A percentile compares a stretch with the other conserved stretches of the same genome.
phyloP scores from a whole-genome alignment of 1,284 basidiomycete species.

The Schizophyllum amplum region DNA sequence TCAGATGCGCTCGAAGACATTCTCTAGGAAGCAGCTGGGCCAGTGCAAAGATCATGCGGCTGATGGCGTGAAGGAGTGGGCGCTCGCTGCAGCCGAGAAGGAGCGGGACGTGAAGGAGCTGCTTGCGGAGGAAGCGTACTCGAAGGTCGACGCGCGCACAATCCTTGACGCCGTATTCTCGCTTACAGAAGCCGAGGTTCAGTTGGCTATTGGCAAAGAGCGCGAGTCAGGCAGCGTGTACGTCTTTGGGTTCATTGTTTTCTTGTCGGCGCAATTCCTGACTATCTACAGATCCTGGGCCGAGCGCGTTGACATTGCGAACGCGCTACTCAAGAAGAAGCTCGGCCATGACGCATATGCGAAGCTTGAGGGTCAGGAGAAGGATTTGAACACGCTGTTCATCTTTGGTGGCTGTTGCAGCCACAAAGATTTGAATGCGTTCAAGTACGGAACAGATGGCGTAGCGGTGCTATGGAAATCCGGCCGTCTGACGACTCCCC shows the following conservation, averaged over 20 bases:
- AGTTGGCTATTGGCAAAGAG: background rate
- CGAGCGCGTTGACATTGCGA: background rate
- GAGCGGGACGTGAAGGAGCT: background rate
- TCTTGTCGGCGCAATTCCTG: background rate
- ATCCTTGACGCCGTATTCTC: background rate
- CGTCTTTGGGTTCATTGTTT: background rate
- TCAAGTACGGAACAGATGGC: constrained; percentile 6
- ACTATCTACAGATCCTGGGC: background rate
- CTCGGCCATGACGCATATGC: constrained; percentile 9
- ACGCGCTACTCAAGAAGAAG: constrained; percentile 8
- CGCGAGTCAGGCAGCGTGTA: background rate
- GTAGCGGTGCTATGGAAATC: constrained; percentile 1
- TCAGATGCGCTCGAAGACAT: background rate
- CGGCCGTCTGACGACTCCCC: background rate
- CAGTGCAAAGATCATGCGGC: background rate
- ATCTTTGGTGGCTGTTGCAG: constrained; percentile 12
- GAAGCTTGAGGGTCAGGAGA: constrained; percentile 1
- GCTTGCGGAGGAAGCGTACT: background rate
- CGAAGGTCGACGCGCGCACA: background rate
- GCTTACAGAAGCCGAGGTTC: background rate
- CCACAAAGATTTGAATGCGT: constrained; percentile 14
- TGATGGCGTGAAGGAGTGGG: background rate
- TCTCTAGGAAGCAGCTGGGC: background rate
- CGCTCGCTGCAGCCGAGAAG: background rate
- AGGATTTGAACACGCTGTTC: background rate